These are phyloP conservation scores for Dactylellina leptospora DNA, from an alignment of 2,329 filamentous ascomycete genomes.

Conservation along the genomic window DNA sequence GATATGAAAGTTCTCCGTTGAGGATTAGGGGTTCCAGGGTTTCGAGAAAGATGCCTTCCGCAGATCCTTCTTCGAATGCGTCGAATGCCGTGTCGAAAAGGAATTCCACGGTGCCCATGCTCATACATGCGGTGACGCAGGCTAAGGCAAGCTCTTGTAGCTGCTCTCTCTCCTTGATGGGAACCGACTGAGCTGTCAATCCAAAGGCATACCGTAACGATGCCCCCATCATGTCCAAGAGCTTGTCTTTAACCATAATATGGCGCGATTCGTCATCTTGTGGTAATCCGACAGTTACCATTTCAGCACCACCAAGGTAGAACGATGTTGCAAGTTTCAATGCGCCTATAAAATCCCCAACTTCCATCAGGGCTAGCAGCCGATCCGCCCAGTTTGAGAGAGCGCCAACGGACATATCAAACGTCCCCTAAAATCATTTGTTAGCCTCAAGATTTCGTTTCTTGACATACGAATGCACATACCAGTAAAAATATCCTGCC, in stretches of 20 bases:
- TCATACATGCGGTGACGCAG: conserved; percentile 83
- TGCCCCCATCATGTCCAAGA: conserved; percentile 91
- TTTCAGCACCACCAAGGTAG: conserved; percentile 89
- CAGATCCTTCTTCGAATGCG: conserved; percentile 81
- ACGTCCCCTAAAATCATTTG: conserved; percentile 68
- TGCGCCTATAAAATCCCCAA: conserved; percentile 92
- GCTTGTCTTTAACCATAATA: conserved; percentile 82
- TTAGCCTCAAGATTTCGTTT: conserved; percentile 22
- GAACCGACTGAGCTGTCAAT: conserved; percentile 65
- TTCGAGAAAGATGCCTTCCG: conserved; percentile 81
- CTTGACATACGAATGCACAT: conserved; percentile 25
- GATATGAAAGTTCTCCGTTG: conserved; percentile 74
- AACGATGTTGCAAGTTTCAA: conserved; percentile 91
- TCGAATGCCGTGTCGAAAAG: conserved; percentile 91
- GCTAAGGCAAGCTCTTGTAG: conserved; percentile 81
- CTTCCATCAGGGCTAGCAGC: conserved; percentile 90
- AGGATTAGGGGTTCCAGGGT: conserved; percentile 88
- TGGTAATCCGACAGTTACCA: conserved; percentile 89
- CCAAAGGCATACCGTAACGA: conserved; percentile 89
- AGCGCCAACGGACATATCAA: conserved; percentile 87
- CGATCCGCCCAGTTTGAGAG: conserved; percentile 98
- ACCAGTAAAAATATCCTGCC: conserved; percentile 86
- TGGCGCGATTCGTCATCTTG: conserved; percentile 81
- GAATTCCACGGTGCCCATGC: conserved; percentile 79
- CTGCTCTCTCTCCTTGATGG: conserved; percentile 66